Evolutionary conservation across 129 eudicot genomes (phyloP), one percentile per base, ranked within the genome.

Genomic region (Saussurea involucrata): DNA sequence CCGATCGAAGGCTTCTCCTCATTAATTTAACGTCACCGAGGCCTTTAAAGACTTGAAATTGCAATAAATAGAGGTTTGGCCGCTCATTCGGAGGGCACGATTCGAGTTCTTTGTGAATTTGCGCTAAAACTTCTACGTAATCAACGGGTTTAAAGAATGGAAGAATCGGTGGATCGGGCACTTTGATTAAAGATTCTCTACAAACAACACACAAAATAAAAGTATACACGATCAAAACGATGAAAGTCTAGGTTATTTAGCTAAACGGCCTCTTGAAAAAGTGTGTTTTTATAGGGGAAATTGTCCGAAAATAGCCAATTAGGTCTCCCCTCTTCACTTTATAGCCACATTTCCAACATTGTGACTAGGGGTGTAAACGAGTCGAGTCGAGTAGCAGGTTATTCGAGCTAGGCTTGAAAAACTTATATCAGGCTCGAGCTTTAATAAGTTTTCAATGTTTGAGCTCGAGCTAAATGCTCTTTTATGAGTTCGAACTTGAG

Each of bases 161-260:
- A 78, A 91, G 90, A 86, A 95, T 74, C 17, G 84, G 85, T 76
- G 97, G 98, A 69, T 95, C 97, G 8, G 87, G 92, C 61, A 95
- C 98, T 94, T 91, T 95, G 90, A 89, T 87, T 40, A 95, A 81
- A 25, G 98, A 87, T 83, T 92, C 98, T 87, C 98, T 95, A 85
- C 96, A 91, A 71, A 77, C 72, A 83, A 42, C 65, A 75, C 31
- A 63, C 3, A 7, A 36, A 81, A 55, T 4, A 70, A 70, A 42
- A 28, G 77, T 68, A 66, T 61, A 60, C 60, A 36, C 12, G 68
- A n/a, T 71, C 3, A 75, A 46, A 66, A 66, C 8, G 21, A 36
- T 69, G 63, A 10, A 77, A 69, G 5, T n/a, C 27, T 3, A 66
- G 24, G 46, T 24, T 10, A 68, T 28, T 57, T 4, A 53, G 25